Conservation (phyloP, 768 basidiomycete species). For the Lentinula raphanica region DNA sequence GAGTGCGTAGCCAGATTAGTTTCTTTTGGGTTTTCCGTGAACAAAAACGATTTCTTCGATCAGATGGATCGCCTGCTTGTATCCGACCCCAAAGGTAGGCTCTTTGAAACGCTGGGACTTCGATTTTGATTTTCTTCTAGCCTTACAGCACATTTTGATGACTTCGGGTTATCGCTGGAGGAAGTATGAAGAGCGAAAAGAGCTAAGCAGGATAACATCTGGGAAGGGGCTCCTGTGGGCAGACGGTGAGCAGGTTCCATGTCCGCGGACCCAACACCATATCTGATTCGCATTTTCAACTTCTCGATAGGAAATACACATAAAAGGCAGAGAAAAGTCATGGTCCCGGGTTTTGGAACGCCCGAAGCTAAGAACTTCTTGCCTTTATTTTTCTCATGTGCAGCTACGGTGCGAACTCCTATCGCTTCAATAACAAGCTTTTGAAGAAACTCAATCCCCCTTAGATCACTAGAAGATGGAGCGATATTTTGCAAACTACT, state of each 20-base stretch:
- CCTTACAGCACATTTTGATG: conserved; percentile 26
- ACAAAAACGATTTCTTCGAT: not conserved
- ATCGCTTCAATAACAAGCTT: not conserved
- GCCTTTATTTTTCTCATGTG: conserved; percentile 23
- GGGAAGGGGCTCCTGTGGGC: conserved; percentile 25
- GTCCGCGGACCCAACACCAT: conserved; percentile 17
- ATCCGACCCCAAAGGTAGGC: conserved; percentile 22
- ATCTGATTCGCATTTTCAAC: not conserved
- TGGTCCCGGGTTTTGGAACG: conserved; percentile 28
- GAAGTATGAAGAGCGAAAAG: conserved; percentile 17
- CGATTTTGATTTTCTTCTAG: conserved; percentile 1
- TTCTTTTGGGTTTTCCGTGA: not conserved
- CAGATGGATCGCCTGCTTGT: conserved; percentile 25
- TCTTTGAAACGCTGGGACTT: not conserved
- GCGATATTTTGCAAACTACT: conserved; percentile 17
- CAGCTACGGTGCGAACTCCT: conserved; percentile 13
- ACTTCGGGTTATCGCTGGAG: conserved; percentile 26
- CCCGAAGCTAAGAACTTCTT: conserved; percentile 23
- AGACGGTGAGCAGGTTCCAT: conserved; percentile 21
- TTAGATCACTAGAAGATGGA: conserved; percentile 24
- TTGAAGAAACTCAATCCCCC: not conserved
- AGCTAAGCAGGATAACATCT: conserved; percentile 15
- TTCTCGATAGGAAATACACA: conserved; percentile 16
- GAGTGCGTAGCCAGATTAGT: not conserved
- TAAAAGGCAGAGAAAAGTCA: conserved; percentile 27